Percentiles rank a stretch among this genome's conserved stretches.
These are phyloP conservation scores for Rhynchospora pubera DNA, from an alignment of 176 grass and related monocot genomes.

Conservation along the genomic window DNA sequence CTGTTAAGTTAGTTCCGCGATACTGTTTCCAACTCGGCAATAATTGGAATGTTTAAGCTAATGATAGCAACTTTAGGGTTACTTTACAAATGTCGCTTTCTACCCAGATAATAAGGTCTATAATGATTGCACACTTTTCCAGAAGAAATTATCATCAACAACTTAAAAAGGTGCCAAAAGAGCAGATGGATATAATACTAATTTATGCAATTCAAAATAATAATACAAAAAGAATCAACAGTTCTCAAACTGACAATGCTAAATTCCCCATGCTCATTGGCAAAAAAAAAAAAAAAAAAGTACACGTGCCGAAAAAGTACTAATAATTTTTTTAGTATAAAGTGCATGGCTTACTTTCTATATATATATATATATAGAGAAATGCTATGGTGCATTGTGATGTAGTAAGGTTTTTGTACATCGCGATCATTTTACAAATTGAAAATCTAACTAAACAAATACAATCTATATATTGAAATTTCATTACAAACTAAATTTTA, in stretches of 20 bases:
- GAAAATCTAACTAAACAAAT: too few species aligned
- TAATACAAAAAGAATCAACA: neutral
- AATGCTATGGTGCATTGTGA: too few species aligned
- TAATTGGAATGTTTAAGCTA: constrained; percentile 1
- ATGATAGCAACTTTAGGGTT: constrained; percentile 21
- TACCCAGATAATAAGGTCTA: constrained; percentile 15
- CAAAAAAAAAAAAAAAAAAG: too few species aligned
- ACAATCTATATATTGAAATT: too few species aligned
- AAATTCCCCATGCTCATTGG: neutral
- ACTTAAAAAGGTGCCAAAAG: neutral
- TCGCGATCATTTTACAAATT: too few species aligned
- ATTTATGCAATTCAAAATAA: neutral
- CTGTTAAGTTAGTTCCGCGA: neutral
- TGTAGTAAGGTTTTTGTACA: too few species aligned
- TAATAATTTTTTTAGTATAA: too few species aligned
- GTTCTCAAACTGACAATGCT: neutral
- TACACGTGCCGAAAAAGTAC: neutral
- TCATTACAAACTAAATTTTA: too few species aligned
- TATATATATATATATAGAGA: too few species aligned
- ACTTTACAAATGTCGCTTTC: constrained; percentile 16
- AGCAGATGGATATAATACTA: neutral
- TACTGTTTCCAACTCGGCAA: neutral
- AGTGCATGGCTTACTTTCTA: neutral
- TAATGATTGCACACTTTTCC: constrained; percentile 21
- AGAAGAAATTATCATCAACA: constrained; percentile 9